Percentiles rank a stretch among this genome's conserved stretches.
phyloP scores from a whole-genome alignment of 2,329 filamentous ascomycete species.

The Juglanconis oblonga region DNA sequence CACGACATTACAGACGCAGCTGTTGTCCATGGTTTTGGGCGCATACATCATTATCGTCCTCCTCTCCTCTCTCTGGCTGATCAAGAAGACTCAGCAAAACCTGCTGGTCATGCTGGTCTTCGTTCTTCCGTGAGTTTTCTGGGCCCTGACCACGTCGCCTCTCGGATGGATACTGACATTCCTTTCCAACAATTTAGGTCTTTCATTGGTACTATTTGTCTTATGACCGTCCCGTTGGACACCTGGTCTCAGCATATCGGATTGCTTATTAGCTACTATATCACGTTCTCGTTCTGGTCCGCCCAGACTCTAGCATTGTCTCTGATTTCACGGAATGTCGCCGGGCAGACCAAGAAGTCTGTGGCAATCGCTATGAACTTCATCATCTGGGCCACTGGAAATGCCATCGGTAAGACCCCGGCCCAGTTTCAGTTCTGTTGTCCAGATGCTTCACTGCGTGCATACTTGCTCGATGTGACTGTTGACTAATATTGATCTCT shows the following conservation, averaged over 20 bases:
- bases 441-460: neutral
- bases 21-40: constrained; percentile 73
- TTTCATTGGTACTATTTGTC: constrained; percentile 67
- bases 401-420: constrained; percentile 60
- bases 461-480: neutral
- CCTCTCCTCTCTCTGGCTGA: constrained; percentile 63
- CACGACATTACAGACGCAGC: constrained; percentile 62
- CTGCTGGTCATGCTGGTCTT: constrained; percentile 63
- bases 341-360: constrained; percentile 71
- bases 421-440: neutral
- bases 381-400: constrained; percentile 66
- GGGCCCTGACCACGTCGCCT: neutral
- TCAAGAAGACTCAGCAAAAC: constrained; percentile 68
- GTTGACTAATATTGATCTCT: neutral
- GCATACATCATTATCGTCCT: constrained; percentile 71
- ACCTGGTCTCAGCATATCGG: constrained; percentile 59
- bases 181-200: constrained; percentile 42
- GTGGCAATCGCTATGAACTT: constrained; percentile 68
- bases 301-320: constrained; percentile 66
- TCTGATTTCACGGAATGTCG: constrained; percentile 67
- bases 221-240: constrained; percentile 65
- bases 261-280: constrained; percentile 71
- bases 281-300: constrained; percentile 75
- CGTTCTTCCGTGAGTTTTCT: constrained; percentile 56
- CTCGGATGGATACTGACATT: neutral